Evolutionary conservation across 2,329 filamentous ascomycete genomes (phyloP), one percentile per base, ranked within the genome.

Genomic region (Talaromyces sp.): DNA sequence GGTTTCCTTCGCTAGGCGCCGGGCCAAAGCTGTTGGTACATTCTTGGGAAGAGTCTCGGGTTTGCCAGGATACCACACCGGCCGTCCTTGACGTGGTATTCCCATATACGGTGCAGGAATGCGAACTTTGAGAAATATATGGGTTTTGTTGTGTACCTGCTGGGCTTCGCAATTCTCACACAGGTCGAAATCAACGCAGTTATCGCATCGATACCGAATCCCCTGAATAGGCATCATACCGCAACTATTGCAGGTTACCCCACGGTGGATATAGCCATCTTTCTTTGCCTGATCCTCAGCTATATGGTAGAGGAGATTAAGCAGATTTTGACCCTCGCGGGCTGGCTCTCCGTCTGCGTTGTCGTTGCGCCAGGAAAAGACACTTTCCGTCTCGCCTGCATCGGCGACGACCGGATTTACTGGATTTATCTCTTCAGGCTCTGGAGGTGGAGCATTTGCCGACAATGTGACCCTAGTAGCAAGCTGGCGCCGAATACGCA

Each of bases 41-140:
- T 79, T 84, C 19, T 84, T 81, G 17, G 84, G 80, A 65, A 88
- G 84, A 63, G 83, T 84, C 62, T 88, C 84, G 9, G 92, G 91
- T 66, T 95, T 89, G 43, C 92, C 92, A 1, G 91, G 89, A 70
- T 96, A 97, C 85, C 89, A 94, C 1, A 91, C 84, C 6, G 89
- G 87, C 65, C 91, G 88, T 67, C 87, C 88, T 70, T 93, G 88
- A 53, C 89, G 84, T 1, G 89, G 87, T 46, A 83, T 80, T 2
- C 89, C 89, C 58, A 96, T 86, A 31, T 91, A 89, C 0, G 92
- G 91, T 1, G 91, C 89, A 1, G 94, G 94, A 10, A 97, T 87
- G 57, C 87, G 87, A 68, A 99, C 89, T 73, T 97, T 97, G 80
- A 95, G 96, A 75, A 99, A 97, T 46, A 97, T 84, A 73, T 99